Conservation (phyloP, 2,329 filamentous ascomycete species). For the Penicillium digitatum region DNA sequence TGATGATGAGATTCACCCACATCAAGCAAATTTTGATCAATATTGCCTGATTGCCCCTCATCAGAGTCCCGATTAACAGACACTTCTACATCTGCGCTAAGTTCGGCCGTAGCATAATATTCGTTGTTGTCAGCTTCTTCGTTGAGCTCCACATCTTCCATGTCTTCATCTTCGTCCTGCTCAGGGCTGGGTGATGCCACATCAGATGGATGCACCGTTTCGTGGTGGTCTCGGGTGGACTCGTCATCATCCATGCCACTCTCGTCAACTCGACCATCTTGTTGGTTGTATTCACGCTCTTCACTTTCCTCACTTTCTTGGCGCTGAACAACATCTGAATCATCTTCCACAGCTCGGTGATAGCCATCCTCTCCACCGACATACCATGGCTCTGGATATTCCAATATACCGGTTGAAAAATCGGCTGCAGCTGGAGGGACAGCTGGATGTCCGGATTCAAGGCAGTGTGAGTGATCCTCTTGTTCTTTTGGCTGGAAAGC, state of each 20-base stretch:
- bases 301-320: constrained; percentile 1
- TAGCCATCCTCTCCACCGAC: constrained; percentile 2
- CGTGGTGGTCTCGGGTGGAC: not conserved
- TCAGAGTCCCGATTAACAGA: not conserved
- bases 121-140: not conserved
- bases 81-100: not conserved
- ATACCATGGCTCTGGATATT: constrained; percentile 1
- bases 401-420: not conserved
- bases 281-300: not conserved
- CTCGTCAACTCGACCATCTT: constrained; percentile 10
- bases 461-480: not conserved
- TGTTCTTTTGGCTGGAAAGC: not conserved
- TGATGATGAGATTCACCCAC: not conserved
- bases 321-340: not conserved
- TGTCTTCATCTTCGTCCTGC: not conserved
- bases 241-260: constrained; percentile 20
- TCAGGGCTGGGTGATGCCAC: not conserved
- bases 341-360: not conserved
- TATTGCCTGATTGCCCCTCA: not conserved
- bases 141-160: not conserved
- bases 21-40: not conserved
- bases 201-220: not conserved
- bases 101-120: not conserved
- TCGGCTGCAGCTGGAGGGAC: not conserved
- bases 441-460: not conserved